These are phyloP conservation scores for Tuber borchii DNA, from an alignment of 495 filamentous ascomycete genomes.

Conservation along the genomic window DNA sequence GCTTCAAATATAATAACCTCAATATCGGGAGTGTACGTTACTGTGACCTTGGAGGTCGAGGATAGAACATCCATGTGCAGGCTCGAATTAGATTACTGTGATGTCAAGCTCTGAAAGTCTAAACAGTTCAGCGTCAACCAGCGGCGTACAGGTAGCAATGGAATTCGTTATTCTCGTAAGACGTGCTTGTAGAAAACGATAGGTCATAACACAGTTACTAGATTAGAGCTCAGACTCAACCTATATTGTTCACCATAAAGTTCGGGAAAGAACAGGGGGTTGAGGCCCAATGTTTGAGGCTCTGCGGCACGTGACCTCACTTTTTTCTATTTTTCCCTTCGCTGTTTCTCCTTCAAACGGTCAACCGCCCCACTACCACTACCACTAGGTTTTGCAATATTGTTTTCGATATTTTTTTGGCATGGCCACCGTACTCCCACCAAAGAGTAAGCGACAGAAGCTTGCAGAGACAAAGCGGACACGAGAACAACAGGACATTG, in stretches of 20 bases:
- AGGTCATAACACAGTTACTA: neutral
- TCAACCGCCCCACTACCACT: neutral
- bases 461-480: constrained; percentile 66
- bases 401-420: neutral
- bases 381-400: neutral
- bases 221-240: neutral
- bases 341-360: neutral
- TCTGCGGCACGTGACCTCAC: neutral
- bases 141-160: neutral
- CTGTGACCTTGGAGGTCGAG: constrained; percentile 67
- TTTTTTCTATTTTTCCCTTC: neutral
- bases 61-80: constrained; percentile 54
- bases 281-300: neutral
- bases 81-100: neutral
- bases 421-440: constrained; percentile 86
- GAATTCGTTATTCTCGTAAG: neutral
- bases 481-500: constrained; percentile 67
- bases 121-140: neutral
- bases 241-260: neutral
- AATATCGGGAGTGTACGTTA: constrained; percentile 43
- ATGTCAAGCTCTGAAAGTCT: neutral
- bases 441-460: constrained; percentile 84
- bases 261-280: neutral
- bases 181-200: neutral
- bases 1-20: constrained; percentile 11